phyloP scores from a whole-genome alignment of 1,284 basidiomycete genomes.

The Ustilago trichophora region DNA sequence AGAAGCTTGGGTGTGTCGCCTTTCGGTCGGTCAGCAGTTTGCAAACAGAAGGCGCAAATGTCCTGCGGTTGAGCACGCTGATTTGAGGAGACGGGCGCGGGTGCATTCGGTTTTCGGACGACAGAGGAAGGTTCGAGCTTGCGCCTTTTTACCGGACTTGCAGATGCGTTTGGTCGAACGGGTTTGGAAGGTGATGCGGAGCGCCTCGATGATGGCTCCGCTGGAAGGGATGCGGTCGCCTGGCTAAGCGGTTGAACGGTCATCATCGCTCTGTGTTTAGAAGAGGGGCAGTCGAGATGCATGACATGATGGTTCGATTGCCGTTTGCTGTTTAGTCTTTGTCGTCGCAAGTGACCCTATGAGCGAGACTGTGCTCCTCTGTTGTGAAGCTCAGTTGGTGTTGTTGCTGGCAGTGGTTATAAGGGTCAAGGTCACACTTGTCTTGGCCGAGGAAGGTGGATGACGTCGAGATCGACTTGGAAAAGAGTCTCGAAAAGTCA shows the following conservation, averaged over 20 bases:
- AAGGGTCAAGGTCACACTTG: too few species aligned
- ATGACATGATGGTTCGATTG: constrained; percentile 31
- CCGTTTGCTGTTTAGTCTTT: not conserved
- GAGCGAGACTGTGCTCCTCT: not conserved
- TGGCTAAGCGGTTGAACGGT: constrained; percentile 32
- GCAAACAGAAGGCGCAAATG: constrained; percentile 65
- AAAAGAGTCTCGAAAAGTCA: too few species aligned
- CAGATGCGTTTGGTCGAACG: not conserved
- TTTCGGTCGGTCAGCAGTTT: constrained; percentile 27
- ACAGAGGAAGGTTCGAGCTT: constrained; percentile 16
- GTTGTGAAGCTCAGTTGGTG: too few species aligned
- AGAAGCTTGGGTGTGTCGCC: constrained; percentile 54
- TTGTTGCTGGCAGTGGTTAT: too few species aligned
- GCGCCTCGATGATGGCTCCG: constrained; percentile 7
- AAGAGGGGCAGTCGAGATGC: constrained; percentile 23
- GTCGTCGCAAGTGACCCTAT: not conserved
- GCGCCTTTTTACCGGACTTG: constrained; percentile 33
- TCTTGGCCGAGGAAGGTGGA: too few species aligned
- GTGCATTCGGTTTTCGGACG: constrained; percentile 8
- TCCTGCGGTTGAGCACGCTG: constrained; percentile 26
- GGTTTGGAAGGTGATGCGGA: constrained; percentile 31
- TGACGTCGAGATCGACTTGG: too few species aligned
- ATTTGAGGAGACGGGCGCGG: not conserved
- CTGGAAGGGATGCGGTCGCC: constrained; percentile 12
- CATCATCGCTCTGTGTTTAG: constrained; percentile 39